phyloP scores from a whole-genome alignment of 345 rosid species.

The Cochlearia excelsa region DNA sequence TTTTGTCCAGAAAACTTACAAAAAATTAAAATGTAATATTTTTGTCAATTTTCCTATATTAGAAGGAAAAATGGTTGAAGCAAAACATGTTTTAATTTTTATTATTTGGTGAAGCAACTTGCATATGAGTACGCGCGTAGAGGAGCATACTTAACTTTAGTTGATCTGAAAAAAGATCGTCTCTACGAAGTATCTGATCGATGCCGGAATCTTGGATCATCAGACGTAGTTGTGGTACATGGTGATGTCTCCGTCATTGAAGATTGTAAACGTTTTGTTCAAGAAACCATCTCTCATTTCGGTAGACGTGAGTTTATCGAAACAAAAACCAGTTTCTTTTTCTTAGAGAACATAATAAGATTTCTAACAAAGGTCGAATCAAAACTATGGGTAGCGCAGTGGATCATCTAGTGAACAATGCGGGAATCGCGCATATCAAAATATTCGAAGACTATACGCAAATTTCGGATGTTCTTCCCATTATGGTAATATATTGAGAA shows the following conservation, averaged over 20 bases:
- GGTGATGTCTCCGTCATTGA: slow-evolving; percentile 38
- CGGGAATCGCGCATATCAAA: slow-evolving; percentile 36
- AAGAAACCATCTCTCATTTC: slow-evolving; percentile 30
- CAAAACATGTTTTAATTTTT: too few relatives aligned
- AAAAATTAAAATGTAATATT: too few relatives aligned
- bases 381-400: slow-evolving; percentile 29
- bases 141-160: slow-evolving; percentile 36
- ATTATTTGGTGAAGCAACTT: slow-evolving; percentile 12
- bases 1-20: too few relatives aligned
- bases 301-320: slow-evolving; percentile 22
- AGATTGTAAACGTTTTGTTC: slow-evolving; percentile 36
- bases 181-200: slow-evolving; percentile 26
- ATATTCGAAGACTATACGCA: slow-evolving; percentile 34
- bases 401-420: slow-evolving; percentile 52
- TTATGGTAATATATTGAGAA: slow-evolving; percentile 30
- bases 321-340: not conserved
- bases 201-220: slow-evolving; percentile 36
- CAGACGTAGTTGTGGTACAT: slow-evolving; percentile 23
- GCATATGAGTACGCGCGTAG: slow-evolving; percentile 30
- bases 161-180: slow-evolving; percentile 38
- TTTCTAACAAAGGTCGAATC: not conserved
- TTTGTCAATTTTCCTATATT: too few relatives aligned
- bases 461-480: slow-evolving; percentile 29
- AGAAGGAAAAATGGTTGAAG: too few relatives aligned
- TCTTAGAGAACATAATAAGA: not conserved